These are phyloP conservation scores for Globisporangium yorkense DNA, from an alignment of 352 stramenopile species.

Conservation along the genomic window DNA sequence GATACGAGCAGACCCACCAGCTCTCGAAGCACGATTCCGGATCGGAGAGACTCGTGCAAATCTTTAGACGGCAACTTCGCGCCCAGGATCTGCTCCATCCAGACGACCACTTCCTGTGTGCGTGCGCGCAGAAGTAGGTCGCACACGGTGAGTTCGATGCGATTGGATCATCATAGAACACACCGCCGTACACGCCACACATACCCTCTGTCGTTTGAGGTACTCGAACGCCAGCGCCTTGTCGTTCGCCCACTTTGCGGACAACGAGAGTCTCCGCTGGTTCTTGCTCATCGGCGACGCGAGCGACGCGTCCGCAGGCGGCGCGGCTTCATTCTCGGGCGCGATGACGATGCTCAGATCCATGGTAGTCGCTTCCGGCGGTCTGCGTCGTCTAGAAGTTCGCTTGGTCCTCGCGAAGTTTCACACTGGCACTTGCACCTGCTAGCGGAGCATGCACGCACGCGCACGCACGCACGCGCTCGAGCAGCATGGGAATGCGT, in stretches of 20 bases:
- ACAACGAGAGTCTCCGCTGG: conserved; percentile 61
- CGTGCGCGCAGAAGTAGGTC: too few relatives aligned
- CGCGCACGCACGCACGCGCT: too few relatives aligned
- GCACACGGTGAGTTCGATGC: too few relatives aligned
- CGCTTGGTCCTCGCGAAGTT: too few relatives aligned
- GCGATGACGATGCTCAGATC: conserved; percentile 33
- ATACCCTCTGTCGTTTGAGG: conserved; percentile 57
- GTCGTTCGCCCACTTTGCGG: conserved; percentile 71
- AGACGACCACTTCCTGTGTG: conserved; percentile 55
- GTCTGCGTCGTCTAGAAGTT: too few relatives aligned
- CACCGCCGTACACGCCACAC: not conserved
- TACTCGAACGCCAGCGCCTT: conserved; percentile 72
- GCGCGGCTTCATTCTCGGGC: conserved; percentile 17
- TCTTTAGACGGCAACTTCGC: conserved; percentile 45
- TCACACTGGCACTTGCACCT: too few relatives aligned
- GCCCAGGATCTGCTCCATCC: conserved; percentile 67
- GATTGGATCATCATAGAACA: not conserved
- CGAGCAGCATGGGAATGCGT: too few relatives aligned
- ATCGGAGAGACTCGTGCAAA: conserved; percentile 62
- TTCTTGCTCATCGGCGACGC: conserved; percentile 61
- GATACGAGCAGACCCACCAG: conserved; percentile 19
- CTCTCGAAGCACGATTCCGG: conserved; percentile 71
- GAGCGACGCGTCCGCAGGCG: conserved; percentile 15
- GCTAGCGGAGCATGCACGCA: too few relatives aligned
- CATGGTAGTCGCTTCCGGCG: conserved; percentile 17